Evolutionary conservation across 2,329 filamentous ascomycete species (phyloP), one percentile per base, ranked within the genome.

Genomic region (Calonectria pauciramosa): DNA sequence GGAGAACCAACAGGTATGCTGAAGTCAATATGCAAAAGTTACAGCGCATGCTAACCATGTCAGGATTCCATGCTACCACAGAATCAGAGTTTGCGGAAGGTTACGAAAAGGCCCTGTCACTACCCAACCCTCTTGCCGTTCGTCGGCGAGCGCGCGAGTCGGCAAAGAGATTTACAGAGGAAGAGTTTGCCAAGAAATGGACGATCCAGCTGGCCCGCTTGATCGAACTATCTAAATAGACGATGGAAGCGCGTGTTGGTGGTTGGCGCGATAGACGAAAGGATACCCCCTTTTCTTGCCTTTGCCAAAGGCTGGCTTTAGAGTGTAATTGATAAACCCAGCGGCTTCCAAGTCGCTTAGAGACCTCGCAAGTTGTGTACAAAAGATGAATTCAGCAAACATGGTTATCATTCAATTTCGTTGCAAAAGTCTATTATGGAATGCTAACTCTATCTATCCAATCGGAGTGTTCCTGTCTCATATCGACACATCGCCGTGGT

Each of bases 11-110:
- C 94, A 38, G 94, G 94, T 95, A 85, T 82, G 88, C 83, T 73
- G 11, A 26, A 16, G 49, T 26, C 68, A 56, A 23, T 16, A 52
- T 32, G 7, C 8, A 20, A 56, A 5, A 38, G 34, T 34, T 10
- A 7, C 54, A 66, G 9, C 30, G 38, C 32, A 14, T 41, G 66
- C 72, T 68, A 68, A 75, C 54, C 41, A 32, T 18, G 1, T 10
- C 82, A 91, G 96, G 97, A 7, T 99, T 96, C 87, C 95, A 96
- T 80, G 96, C 96, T 0, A 94, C 92, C 1, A 96, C 94, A 0
- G 88, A 91, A 10, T 88, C 91, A 4, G 94, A 98, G 73, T 99
- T 97, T 82, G 95, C 96, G 0, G 88, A 91, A 14, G 95, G 91
- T 0, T 99, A 96, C 82, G 92, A 93, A 76, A 91, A 94, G 82